These are phyloP conservation scores for Petunia hybrid DNA, from an alignment of 305 asterid genomes.

Conservation along the genomic window DNA sequence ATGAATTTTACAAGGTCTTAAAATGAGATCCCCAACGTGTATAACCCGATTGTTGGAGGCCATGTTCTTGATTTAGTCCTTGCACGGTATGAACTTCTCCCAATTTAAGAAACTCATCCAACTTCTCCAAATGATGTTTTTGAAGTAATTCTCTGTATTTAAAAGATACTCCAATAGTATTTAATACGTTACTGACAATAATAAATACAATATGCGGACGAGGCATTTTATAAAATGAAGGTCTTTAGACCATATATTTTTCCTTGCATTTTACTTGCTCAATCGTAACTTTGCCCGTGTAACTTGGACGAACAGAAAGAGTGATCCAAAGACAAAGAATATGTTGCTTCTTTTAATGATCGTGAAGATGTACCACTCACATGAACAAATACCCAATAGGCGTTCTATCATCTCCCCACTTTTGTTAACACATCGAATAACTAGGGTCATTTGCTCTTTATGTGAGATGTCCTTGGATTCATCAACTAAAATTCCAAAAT, in stretches of 20 bases:
- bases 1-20: background rate
- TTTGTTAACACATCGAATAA: background rate
- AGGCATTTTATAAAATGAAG: background rate
- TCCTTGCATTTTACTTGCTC: no score
- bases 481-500: no score
- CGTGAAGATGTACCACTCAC: background rate
- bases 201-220: background rate
- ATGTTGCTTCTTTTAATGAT: no score
- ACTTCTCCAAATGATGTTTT: background rate
- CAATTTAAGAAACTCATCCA: background rate
- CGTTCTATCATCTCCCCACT: background rate
- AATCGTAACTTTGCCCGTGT: background rate
- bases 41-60: no score
- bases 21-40: no score
- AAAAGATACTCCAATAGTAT: background rate
- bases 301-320: background rate
- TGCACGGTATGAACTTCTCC: background rate
- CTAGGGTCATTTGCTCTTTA: background rate
- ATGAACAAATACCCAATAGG: background rate
- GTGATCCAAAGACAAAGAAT: background rate
- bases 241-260: background rate
- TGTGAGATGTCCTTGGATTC: no score
- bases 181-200: background rate
- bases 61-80: no score
- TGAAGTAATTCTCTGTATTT: background rate